Percentiles rank a stretch among this genome's conserved stretches.
Conservation (phyloP, 495 filamentous ascomycete genomes). For the Podospora pseudoanserina region DNA sequence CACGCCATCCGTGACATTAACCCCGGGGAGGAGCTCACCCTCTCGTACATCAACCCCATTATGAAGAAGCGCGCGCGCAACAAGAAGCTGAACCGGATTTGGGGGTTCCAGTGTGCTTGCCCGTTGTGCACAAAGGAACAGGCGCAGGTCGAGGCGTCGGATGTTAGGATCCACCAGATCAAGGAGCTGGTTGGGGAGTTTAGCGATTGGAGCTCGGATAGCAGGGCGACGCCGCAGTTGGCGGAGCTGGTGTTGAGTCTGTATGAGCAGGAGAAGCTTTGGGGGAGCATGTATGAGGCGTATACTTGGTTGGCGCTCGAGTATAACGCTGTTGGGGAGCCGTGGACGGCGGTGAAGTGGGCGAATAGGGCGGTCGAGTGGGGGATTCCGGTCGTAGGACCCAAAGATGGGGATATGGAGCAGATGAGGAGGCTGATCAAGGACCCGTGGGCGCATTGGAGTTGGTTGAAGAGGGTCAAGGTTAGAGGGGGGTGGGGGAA, state of each 20-base stretch:
- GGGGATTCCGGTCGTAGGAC: conserved; percentile 36
- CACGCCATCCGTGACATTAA: conserved; percentile 35
- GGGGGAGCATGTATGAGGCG: conserved; percentile 35
- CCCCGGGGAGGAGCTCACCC: conserved; percentile 38
- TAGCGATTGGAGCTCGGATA: conserved; percentile 25
- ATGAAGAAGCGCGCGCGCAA: conserved; percentile 28
- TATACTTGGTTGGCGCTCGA: conserved; percentile 39
- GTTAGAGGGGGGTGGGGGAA: conserved; percentile 20
- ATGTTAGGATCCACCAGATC: conserved; percentile 34
- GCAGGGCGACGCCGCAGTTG: conserved; percentile 30
- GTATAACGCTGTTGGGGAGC: conserved; percentile 37
- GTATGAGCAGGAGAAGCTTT: conserved; percentile 38
- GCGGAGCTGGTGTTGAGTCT: conserved; percentile 38
- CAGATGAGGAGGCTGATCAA: conserved; percentile 33
- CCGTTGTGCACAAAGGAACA: conserved; percentile 28
- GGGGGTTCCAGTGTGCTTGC: conserved; percentile 43
- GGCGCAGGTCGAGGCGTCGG: conserved; percentile 29
- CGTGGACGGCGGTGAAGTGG: conserved; percentile 37
- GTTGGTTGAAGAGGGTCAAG: conserved; percentile 29
- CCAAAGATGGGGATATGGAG: conserved; percentile 25
- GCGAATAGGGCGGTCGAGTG: conserved; percentile 34
- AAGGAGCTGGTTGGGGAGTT: conserved; percentile 26
- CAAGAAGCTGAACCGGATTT: conserved; percentile 28
- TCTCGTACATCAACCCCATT: conserved; percentile 41
- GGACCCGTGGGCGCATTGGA: conserved; percentile 37